These are phyloP conservation scores for Rhododendron simsii DNA, from an alignment of 148 eudicot species.

Conservation along the genomic window DNA sequence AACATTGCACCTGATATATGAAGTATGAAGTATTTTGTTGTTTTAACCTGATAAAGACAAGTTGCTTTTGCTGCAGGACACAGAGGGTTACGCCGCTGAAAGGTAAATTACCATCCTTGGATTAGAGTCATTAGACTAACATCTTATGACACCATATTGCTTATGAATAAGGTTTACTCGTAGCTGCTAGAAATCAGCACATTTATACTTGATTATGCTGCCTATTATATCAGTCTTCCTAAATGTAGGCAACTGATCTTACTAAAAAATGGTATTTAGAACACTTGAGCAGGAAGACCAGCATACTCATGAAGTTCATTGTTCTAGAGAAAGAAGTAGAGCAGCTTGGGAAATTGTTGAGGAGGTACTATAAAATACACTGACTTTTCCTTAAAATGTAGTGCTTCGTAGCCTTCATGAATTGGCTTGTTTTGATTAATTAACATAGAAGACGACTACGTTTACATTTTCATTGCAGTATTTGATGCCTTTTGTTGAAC, in stretches of 20 bases:
- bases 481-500: conserved; percentile 82
- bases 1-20: not conserved
- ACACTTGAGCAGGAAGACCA: conserved; percentile 31
- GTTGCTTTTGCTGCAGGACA: not conserved
- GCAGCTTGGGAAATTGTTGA: conserved; percentile 78
- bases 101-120: conserved; percentile 6
- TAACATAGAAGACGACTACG: not conserved
- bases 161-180: not conserved
- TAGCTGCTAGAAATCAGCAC: not conserved
- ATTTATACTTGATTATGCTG: not conserved
- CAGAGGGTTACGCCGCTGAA: not conserved
- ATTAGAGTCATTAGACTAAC: not conserved
- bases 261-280: conserved; percentile 24
- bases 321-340: conserved; percentile 88
- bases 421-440: not conserved
- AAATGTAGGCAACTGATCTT: not conserved
- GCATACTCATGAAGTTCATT: conserved; percentile 62
- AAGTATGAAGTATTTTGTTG: not conserved
- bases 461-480: conserved; percentile 46
- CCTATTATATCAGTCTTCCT: not conserved
- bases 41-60: not conserved
- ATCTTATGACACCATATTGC: not conserved
- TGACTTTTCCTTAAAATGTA: not conserved
- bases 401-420: not conserved
- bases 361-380: conserved; percentile 33